phyloP scores from a whole-genome alignment of 495 filamentous ascomycete genomes.

The Durotheca rogersii region DNA sequence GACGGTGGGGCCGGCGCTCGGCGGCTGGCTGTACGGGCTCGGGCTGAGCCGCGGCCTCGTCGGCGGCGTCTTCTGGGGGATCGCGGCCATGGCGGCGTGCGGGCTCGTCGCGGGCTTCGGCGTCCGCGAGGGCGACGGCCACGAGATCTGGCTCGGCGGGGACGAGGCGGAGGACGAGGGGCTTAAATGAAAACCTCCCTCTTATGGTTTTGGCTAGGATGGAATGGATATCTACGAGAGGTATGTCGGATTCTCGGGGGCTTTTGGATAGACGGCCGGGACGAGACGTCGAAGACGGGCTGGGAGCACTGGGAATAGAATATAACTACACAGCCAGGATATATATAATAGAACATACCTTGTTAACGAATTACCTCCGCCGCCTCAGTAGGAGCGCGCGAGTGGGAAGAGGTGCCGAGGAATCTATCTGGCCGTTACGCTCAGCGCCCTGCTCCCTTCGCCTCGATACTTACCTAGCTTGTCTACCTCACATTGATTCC shows the following conservation, averaged over 20 bases:
- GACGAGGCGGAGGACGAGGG: slow-evolving; percentile 56
- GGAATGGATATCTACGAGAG: background rate
- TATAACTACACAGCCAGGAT: too few species aligned
- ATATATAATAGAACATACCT: too few species aligned
- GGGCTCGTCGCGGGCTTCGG: slow-evolving; percentile 63
- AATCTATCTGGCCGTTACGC: too few species aligned
- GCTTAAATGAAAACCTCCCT: slow-evolving; percentile 1
- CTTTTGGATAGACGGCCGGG: too few species aligned
- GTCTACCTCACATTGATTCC: too few species aligned
- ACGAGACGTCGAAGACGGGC: too few species aligned
- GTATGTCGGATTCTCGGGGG: background rate
- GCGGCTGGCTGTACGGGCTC: slow-evolving; percentile 69
- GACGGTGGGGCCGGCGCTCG: slow-evolving; percentile 72
- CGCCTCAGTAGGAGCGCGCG: too few species aligned
- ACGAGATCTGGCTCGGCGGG: slow-evolving; percentile 68
- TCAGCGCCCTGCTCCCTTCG: too few species aligned
- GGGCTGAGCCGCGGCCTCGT: slow-evolving; percentile 70
- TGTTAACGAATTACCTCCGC: too few species aligned
- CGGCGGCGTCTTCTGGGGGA: slow-evolving; percentile 75
- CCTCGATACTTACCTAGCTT: too few species aligned
- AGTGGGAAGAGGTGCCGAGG: too few species aligned
- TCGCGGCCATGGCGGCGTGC: slow-evolving; percentile 62
- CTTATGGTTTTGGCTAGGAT: background rate
- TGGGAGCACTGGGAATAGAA: too few species aligned
- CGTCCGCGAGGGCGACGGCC: slow-evolving; percentile 72